Evolutionary conservation across 208 protist genomes (phyloP), one percentile per base, ranked within the genome.

Genomic region (Leishmania gerbilli): DNA sequence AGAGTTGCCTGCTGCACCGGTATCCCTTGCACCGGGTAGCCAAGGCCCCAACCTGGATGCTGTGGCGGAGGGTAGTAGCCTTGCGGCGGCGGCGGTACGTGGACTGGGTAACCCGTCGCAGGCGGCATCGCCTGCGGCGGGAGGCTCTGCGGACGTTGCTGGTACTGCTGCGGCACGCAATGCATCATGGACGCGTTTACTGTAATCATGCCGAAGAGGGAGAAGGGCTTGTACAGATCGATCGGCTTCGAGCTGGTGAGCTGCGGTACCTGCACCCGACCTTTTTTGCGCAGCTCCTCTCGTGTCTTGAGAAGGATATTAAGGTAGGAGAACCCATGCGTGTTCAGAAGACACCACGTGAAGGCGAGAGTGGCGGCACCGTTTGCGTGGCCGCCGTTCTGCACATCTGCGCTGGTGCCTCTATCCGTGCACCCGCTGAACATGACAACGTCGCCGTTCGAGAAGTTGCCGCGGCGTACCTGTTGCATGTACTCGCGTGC

Each of bases 201-300:
- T 31, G 88, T 93, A 71, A 98, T 81, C 58, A 87, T 62, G 24
- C 95, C 95, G 79, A 97, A 98, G 71, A 98, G 86, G 17, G 91
- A 95, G 83, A 98, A 98, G 51, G 93, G 85, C 80, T 95, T 95
- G 87, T 95, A 93, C 65, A 98, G 85, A 80, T 98, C 95, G 40
- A 97, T 82, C 24, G 95, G 95, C 80, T 97, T 98, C 19, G 91
- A 95, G 86, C 93, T 95, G 13, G 93, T 94, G n/a, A 98, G 86
- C 86, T 98, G 95, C 27, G 95, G 94, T 40, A 97, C 90, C 85
- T 98, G 95, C 68, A 88, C 86, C 76, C 93, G 96, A 27, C 88
- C 84, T 67, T 95, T 92, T 71, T 90, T 69, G 1, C 84, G 81
- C 74, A 98, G 87, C 72, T 94, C 88, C 40, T 97, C 89, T 40